Conservation (phyloP, 768 basidiomycete genomes). For the Sarcodon aspratus region DNA sequence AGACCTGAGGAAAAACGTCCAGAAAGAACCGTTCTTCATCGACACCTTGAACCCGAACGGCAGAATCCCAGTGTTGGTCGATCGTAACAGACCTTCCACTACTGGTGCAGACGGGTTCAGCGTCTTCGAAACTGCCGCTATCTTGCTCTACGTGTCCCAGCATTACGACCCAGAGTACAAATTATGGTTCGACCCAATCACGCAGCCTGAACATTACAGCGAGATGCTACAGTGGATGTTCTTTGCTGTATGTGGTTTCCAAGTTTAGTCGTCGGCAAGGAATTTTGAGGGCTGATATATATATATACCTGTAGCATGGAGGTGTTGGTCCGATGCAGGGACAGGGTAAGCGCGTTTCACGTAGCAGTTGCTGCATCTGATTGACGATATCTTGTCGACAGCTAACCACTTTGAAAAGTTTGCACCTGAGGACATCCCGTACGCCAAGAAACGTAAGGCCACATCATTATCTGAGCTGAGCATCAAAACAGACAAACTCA, state of each 20-base stretch:
- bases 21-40: slow-evolving; percentile 79
- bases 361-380: background rate
- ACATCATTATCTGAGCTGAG: background rate
- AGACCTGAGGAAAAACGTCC: slow-evolving; percentile 49
- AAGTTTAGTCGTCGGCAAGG: background rate
- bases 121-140: slow-evolving; percentile 74
- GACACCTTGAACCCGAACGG: slow-evolving; percentile 57
- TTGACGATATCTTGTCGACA: slow-evolving; percentile 10
- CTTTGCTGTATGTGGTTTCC: slow-evolving; percentile 42
- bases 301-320: slow-evolving; percentile 43
- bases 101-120: slow-evolving; percentile 31
- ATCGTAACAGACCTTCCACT: slow-evolving; percentile 48
- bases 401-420: slow-evolving; percentile 61
- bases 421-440: slow-evolving; percentile 60
- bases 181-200: slow-evolving; percentile 49
- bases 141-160: slow-evolving; percentile 72
- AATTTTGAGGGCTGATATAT: background rate
- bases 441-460: slow-evolving; percentile 48
- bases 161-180: slow-evolving; percentile 70
- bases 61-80: slow-evolving; percentile 57
- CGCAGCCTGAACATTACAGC: slow-evolving; percentile 48
- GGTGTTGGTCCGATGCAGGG: slow-evolving; percentile 87
- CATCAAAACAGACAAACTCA: background rate
- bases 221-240: slow-evolving; percentile 82
- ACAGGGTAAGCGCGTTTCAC: slow-evolving; percentile 26